Base-by-base conservation (phyloP, 208 protist genomes). In the Crithidia expoeki region DNA sequence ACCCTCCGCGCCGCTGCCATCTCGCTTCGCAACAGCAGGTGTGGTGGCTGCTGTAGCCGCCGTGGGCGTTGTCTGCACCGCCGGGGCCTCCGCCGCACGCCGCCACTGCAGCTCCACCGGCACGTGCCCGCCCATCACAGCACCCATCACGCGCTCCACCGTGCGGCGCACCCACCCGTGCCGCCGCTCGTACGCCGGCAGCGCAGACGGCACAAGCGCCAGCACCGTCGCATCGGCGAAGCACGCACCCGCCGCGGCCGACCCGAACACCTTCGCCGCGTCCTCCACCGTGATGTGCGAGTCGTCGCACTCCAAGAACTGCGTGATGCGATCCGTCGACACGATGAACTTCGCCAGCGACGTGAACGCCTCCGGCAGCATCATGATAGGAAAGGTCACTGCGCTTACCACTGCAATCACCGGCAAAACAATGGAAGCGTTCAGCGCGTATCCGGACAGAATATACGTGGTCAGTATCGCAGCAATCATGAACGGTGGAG, bases 321-420 rank as follows among this genome's bases (percentile, higher is more conserved):
- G 23, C 4, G 56, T 66, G 12, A 98, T n/a, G n/a, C 94, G 87
- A 12, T 69, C 65, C 62, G 90, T 60, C 17, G 94, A 90, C 23
- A 98, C 87, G 28, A 81, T 36, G 60, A 83, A 95, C 40, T 95
- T 81, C 17, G 90, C 70, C 2, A 94, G 5, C 5, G 70, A 42
- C n/a, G 76, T 86, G 32, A 98, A 34, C 7, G 94, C 64, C 5
- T 73, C 69, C 2, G 97, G 95, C 16, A 98, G 84, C 82, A 95
- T 88, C 36, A 94, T 85, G 50, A 97, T 92, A 5, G 96, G 94
- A 32, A 93, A 77, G 17, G 84, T 80, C 36, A 98, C 83, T 11
- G 97, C 83, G 68, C 89, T 86, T 46, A 98, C 90, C 42, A 98
- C 83, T 4, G 88, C 63, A 38, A 98, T 86, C 19, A 89, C 57